These are phyloP conservation scores for Plasmopara muralis DNA, from an alignment of 352 stramenopile genomes.

Conservation along the genomic window DNA sequence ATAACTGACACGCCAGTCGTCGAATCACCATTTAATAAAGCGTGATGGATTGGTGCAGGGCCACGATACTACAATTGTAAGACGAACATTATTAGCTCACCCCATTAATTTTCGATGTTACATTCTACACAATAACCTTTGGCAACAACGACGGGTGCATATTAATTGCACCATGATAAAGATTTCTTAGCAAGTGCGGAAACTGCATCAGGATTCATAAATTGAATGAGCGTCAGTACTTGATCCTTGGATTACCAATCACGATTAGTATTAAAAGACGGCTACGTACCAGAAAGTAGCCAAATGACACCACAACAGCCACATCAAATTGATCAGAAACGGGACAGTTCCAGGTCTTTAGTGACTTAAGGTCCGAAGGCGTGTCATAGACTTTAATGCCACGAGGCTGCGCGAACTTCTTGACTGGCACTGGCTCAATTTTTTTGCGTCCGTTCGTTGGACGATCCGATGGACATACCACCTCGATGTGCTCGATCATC, in stretches of 20 bases:
- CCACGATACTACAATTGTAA: conserved; percentile 51
- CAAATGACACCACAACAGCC: conserved; percentile 86
- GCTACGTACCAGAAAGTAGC: conserved; percentile 67
- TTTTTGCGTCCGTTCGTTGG: conserved; percentile 59
- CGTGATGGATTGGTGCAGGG: conserved; percentile 80
- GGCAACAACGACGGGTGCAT: conserved; percentile 85
- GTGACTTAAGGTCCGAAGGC: conserved; percentile 62
- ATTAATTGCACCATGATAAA: conserved; percentile 76
- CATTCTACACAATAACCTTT: conserved; percentile 31
- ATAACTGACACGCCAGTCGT: conserved; percentile 80
- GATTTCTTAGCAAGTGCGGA: conserved; percentile 58
- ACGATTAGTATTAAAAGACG: neutral
- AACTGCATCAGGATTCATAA: conserved; percentile 35
- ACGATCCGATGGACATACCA: conserved; percentile 77
- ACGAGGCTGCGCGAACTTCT: conserved; percentile 58
- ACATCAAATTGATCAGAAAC: conserved; percentile 53
- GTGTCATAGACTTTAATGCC: conserved; percentile 59
- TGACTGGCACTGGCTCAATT: conserved; percentile 64
- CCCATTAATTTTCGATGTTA: neutral
- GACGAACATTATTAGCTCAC: conserved; percentile 2
- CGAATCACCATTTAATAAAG: conserved; percentile 68
- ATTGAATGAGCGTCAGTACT: too few relatives aligned
- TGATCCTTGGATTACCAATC: too few relatives aligned
- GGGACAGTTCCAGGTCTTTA: conserved; percentile 68
- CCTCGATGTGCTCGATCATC: conserved; percentile 50